Conservation (phyloP, 2,329 filamentous ascomycete genomes). For the Colletotrichum endophyticum region DNA sequence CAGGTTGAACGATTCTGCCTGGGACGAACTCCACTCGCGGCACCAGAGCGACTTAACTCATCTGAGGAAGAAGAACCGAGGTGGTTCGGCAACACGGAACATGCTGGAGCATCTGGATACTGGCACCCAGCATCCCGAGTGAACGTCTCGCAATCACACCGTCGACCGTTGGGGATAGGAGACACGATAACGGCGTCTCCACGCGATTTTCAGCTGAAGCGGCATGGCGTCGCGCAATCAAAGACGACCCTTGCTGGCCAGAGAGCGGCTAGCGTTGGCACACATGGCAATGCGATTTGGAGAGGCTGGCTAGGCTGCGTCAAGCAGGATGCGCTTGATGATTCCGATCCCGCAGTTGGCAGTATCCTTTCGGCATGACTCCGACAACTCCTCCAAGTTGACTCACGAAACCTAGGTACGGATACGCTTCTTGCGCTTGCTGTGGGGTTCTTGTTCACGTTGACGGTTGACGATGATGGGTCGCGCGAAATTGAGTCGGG, state of each 20-base stretch:
- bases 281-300: background rate
- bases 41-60: background rate
- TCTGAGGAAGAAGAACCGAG: background rate
- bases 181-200: background rate
- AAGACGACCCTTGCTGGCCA: background rate
- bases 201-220: background rate
- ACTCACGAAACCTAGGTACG: background rate
- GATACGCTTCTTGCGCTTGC: background rate
- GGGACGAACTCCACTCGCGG: background rate
- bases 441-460: background rate
- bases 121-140: background rate
- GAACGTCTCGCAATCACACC: background rate
- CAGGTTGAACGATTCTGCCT: background rate
- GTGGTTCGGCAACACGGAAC: background rate
- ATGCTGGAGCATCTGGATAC: background rate
- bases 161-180: background rate
- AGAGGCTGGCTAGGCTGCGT: background rate
- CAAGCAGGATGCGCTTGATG: background rate
- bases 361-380: background rate
- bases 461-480: background rate
- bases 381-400: background rate
- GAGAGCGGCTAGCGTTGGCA: background rate
- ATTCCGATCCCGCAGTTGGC: background rate
- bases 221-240: constrained; percentile 1
- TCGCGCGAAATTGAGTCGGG: background rate